Percentiles rank a stretch among this genome's conserved stretches.
Conservation (phyloP, 306 rosid species). For the Prunus persica region Prunus_persica_NCBIv2 NC_034011.1:3157501-3158000, state of each 20-base stretch:
- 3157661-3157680: constrained; percentile 72
- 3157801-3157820: constrained; percentile 43
- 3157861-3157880: constrained; percentile 46
- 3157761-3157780: constrained; percentile 40
- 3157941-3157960: constrained; percentile 42
- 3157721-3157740: constrained; percentile 33
- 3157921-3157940: constrained; percentile 58
- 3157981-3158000: constrained; percentile 20
- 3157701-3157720: constrained; percentile 49
- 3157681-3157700: constrained; percentile 90
- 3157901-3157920: constrained; percentile 39
- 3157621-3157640: constrained; percentile 46
- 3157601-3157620: constrained; percentile 67
- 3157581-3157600: constrained; percentile 29
- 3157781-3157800: constrained; percentile 19
- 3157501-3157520: background rate
- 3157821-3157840: constrained; percentile 55
- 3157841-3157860: constrained; percentile 50
- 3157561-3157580: constrained; percentile 38
- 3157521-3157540: background rate
- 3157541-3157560: constrained; percentile 8
- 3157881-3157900: constrained; percentile 14
- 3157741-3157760: constrained; percentile 51
- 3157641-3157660: constrained; percentile 50
- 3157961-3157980: constrained; percentile 23